A percentile compares a stretch with the other conserved stretches of the same genome.
These are phyloP conservation scores for Lodderomyces parapsilosis DNA, from an alignment of 1,139 yeast species.

Conservation along the genomic window DNA sequence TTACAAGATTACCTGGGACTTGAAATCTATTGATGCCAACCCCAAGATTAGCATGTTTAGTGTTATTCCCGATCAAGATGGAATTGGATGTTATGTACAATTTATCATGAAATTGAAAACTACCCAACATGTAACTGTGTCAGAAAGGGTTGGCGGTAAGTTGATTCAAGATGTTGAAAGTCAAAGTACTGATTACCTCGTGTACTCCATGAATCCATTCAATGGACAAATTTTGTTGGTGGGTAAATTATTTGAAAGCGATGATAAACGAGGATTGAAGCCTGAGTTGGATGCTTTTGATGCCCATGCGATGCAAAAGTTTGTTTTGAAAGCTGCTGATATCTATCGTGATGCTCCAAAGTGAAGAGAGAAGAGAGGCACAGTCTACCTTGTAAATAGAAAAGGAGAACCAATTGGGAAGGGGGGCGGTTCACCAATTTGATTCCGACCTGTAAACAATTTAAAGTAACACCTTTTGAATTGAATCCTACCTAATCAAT, in stretches of 20 bases:
- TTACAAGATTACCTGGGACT: constrained; percentile 70
- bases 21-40: constrained; percentile 62
- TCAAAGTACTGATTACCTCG: constrained; percentile 70
- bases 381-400: constrained; percentile 6
- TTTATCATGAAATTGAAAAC: constrained; percentile 76
- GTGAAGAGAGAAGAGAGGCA: background rate
- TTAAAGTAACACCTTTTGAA: background rate
- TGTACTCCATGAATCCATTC: constrained; percentile 73
- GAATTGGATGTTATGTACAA: constrained; percentile 68
- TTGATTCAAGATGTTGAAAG: constrained; percentile 44
- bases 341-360: constrained; percentile 30
- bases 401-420: too few species aligned
- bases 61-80: constrained; percentile 63
- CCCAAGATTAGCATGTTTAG: constrained; percentile 72
- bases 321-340: constrained; percentile 28
- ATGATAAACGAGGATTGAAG: constrained; percentile 35
- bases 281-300: constrained; percentile 28
- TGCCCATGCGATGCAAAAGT: constrained; percentile 25
- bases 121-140: constrained; percentile 61
- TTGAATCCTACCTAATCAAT: constrained; percentile 2
- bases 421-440: too few species aligned
- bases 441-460: too few species aligned
- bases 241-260: constrained; percentile 80
- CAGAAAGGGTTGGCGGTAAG: constrained; percentile 33
- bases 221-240: constrained; percentile 65